A percentile compares a stretch with the other conserved stretches of the same genome.
Conservation (phyloP, 2,329 filamentous ascomycete genomes). For the Aspergillus ochraceus region DNA sequence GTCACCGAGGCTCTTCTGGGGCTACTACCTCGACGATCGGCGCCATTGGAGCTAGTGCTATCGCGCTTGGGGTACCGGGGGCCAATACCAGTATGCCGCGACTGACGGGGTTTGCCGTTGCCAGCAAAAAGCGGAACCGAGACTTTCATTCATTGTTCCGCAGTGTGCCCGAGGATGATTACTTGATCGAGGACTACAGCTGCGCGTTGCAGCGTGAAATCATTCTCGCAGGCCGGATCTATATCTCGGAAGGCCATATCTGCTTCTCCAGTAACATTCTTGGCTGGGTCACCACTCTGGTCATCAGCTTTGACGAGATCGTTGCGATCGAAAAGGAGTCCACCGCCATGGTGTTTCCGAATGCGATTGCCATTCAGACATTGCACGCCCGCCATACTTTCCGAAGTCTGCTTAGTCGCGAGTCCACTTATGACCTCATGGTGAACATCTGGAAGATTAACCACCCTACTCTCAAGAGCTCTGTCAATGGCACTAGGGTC, state of each 20-base stretch:
- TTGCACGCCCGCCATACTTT: conserved; percentile 94
- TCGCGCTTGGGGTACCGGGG: conserved; percentile 66
- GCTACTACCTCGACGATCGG: conserved; percentile 69
- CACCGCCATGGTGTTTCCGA: conserved; percentile 93
- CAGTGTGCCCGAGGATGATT: conserved; percentile 96
- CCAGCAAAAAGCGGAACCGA: conserved; percentile 91
- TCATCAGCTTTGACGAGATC: conserved; percentile 98
- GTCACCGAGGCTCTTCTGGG: conserved; percentile 81
- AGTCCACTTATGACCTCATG: conserved; percentile 95
- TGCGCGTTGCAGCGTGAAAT: conserved; percentile 96
- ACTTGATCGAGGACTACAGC: conserved; percentile 97
- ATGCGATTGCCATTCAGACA: conserved; percentile 95
- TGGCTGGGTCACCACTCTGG: conserved; percentile 94
- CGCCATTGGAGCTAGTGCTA: conserved; percentile 69
- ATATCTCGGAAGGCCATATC: conserved; percentile 94
- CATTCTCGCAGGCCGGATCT: conserved; percentile 86
- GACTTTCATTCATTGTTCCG: conserved; percentile 94
- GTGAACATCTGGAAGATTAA: conserved; percentile 98
- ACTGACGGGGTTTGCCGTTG: conserved; percentile 91
- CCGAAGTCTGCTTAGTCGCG: conserved; percentile 88
- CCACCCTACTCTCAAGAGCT: conserved; percentile 87
- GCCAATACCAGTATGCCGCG: conserved; percentile 65
- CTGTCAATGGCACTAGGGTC: conserved; percentile 81
- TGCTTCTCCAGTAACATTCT: conserved; percentile 99
- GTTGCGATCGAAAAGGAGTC: conserved; percentile 96